phyloP scores from a whole-genome alignment of 768 basidiomycete species.

The Mycena crocata region DNA sequence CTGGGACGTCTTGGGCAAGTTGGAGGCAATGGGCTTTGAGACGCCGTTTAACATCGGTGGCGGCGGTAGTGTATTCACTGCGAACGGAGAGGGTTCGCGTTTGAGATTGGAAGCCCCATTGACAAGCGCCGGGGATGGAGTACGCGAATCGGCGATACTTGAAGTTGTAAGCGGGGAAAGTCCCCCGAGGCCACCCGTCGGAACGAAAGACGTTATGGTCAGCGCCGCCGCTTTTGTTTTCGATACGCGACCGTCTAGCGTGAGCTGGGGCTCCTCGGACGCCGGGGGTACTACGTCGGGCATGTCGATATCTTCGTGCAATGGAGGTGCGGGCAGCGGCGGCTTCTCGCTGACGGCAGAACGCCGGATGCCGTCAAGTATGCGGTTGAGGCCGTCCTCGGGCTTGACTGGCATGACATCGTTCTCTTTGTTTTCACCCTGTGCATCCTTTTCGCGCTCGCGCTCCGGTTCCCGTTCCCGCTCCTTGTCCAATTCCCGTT shows the following conservation, averaged over 20 bases:
- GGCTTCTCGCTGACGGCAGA: constrained; percentile 20
- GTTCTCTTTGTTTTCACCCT: constrained; percentile 26
- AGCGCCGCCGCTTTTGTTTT: constrained; percentile 1
- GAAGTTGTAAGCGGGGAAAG: constrained; percentile 24
- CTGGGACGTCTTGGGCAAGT: not conserved
- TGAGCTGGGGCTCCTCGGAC: not conserved
- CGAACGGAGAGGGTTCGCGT: constrained; percentile 20
- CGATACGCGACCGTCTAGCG: not conserved
- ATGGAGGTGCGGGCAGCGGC: not conserved
- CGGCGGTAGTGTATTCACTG: not conserved
- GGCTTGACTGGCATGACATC: constrained; percentile 3
- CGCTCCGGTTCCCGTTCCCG: constrained; percentile 5
- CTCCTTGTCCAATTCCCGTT: not conserved
- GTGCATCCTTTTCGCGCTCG: constrained; percentile 15
- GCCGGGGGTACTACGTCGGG: not conserved
- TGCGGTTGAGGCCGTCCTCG: constrained; percentile 25
- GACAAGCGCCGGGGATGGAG: constrained; percentile 17
- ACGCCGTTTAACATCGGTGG: not conserved
- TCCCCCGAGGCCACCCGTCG: not conserved
- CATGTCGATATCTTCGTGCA: constrained; percentile 18
- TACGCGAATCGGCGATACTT: constrained; percentile 12
- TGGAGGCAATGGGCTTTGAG: not conserved
- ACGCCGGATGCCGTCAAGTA: constrained; percentile 21
- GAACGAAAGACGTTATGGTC: constrained; percentile 14
- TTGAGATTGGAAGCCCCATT: constrained; percentile 2